A percentile compares a stretch with the other conserved stretches of the same genome.
These are phyloP conservation scores for Moesziomyces globuligerus DNA, from an alignment of 1,284 basidiomycete species.

Conservation along the genomic window DNA sequence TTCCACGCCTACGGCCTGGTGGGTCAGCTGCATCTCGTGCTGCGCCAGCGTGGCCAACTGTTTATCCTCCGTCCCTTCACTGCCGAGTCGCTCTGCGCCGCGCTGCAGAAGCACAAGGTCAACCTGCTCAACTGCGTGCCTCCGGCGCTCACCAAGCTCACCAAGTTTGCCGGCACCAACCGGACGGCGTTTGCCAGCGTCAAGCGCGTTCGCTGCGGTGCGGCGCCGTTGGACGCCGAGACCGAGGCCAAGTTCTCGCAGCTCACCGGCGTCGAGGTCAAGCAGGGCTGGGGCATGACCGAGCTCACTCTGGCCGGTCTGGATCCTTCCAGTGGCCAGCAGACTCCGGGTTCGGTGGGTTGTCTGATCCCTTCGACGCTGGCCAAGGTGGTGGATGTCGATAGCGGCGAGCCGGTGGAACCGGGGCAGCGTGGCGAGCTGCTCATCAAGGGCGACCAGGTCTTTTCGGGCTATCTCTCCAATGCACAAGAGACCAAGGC, in stretches of 20 bases:
- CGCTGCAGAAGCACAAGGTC: conserved; percentile 21
- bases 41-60: conserved; percentile 17
- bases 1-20: conserved; percentile 46
- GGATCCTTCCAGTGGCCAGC: conserved; percentile 21
- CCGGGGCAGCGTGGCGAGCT: conserved; percentile 46
- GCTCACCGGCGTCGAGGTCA: conserved; percentile 33
- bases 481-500: conserved; percentile 70
- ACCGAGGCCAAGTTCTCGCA: conserved; percentile 23
- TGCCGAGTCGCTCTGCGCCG: conserved; percentile 29
- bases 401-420: conserved; percentile 19
- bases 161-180: conserved; percentile 22
- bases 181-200: conserved; percentile 22
- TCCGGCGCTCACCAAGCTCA: conserved; percentile 33
- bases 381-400: conserved; percentile 34
- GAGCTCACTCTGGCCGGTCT: conserved; percentile 48
- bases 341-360: conserved; percentile 36
- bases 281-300: conserved; percentile 54
- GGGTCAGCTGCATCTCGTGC: conserved; percentile 22
- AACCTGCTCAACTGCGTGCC: conserved; percentile 37
- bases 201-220: conserved; percentile 29
- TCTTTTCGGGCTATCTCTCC: conserved; percentile 41
- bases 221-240: conserved; percentile 43
- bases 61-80: conserved; percentile 35
- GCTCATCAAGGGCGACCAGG: conserved; percentile 40
- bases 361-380: conserved; percentile 33